These are phyloP conservation scores for Dionaea muscipula DNA, from an alignment of 179 eudicot species.

Conservation along the genomic window DNA sequence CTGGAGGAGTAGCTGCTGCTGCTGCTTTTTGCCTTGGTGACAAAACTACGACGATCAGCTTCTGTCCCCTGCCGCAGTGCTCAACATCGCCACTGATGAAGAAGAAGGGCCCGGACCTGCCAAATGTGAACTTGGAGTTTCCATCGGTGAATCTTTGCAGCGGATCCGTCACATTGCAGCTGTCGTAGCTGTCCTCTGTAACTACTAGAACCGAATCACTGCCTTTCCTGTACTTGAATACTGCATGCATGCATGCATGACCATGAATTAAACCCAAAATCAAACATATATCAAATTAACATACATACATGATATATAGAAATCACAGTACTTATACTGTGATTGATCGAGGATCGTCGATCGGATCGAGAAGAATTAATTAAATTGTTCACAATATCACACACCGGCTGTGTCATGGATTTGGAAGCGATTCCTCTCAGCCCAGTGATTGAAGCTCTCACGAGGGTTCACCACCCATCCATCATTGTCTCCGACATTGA, in stretches of 20 bases:
- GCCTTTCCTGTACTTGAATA: slow-evolving; percentile 40
- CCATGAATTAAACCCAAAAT: neutral
- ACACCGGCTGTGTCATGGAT: slow-evolving; percentile 67
- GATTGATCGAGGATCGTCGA: neutral
- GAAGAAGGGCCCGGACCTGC: slow-evolving; percentile 26
- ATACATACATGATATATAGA: neutral
- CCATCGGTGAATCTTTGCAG: slow-evolving; percentile 15
- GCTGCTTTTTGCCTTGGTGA: slow-evolving; percentile 22
- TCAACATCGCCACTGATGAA: slow-evolving; percentile 24
- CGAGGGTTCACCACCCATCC: slow-evolving; percentile 62
- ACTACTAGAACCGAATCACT: slow-evolving; percentile 55
- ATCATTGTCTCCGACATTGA: slow-evolving; percentile 51
- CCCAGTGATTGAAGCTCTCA: slow-evolving; percentile 63
- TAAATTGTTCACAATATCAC: slow-evolving; percentile 1
- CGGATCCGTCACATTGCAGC: slow-evolving; percentile 37
- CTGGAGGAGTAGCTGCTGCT: slow-evolving; percentile 8
- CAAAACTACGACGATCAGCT: slow-evolving; percentile 25
- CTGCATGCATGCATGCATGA: slow-evolving; percentile 16
- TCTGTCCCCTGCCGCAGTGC: slow-evolving; percentile 25
- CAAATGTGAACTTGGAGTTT: slow-evolving; percentile 16
- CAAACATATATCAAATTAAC: too few relatives aligned
- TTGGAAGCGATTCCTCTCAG: slow-evolving; percentile 56
- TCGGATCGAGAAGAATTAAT: neutral
- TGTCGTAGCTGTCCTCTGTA: slow-evolving; percentile 37
- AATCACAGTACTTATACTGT: neutral